Base-by-base conservation (phyloP, 2,329 filamentous ascomycete genomes). In the Colletotrichum sp. region DNA sequence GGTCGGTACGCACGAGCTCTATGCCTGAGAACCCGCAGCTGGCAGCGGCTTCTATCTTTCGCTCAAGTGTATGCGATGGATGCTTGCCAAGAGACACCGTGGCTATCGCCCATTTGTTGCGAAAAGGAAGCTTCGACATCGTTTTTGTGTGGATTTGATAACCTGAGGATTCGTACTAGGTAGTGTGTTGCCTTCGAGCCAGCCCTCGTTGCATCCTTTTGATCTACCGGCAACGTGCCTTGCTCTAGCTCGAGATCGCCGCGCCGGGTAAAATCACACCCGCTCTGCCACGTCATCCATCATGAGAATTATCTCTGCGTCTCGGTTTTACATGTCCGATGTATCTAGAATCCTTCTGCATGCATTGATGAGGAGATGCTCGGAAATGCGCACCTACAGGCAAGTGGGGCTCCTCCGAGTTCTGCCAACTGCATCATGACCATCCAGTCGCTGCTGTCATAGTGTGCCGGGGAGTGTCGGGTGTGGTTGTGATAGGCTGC, bases 101-200 rank as follows among this genome's bases (percentile, higher is more conserved):
- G 39, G 39, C 39, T 49, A 49, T n/a, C 1, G 18, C 39, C 39
- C 39, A 49, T 49, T 49, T 49, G 18, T n/a, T 49, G 39, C 18
- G 39, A 0, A 49, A 49, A n/a, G 18, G 39, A 1, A 49, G 18
- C 2, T n/a, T 49, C 9, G 18, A 4, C 39, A 49, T n/a, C 18
- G 2, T 6, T 2, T n/a, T 12, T 2, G 0, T 12, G 0, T 44
- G 39, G 2, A n/a, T n/a, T n/a, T 2, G 39, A 49, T 49, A n/a
- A 49, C 18, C 39, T 49, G 39, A 44, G 9, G 9, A 49, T 49
- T n/a, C 39, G 1, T 39, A 39, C 36, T 18, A 18, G 36, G 1
- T 6, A n/a, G 2, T n/a, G 39, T 49, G 10, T 0, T 49, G 9
- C 39, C 18, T 49, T 49, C 39, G 0, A 49, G 18, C 39, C 1